These are phyloP conservation scores for Microbotryum saponariae DNA, from an alignment of 1,284 basidiomycete species.

Conservation along the genomic window DNA sequence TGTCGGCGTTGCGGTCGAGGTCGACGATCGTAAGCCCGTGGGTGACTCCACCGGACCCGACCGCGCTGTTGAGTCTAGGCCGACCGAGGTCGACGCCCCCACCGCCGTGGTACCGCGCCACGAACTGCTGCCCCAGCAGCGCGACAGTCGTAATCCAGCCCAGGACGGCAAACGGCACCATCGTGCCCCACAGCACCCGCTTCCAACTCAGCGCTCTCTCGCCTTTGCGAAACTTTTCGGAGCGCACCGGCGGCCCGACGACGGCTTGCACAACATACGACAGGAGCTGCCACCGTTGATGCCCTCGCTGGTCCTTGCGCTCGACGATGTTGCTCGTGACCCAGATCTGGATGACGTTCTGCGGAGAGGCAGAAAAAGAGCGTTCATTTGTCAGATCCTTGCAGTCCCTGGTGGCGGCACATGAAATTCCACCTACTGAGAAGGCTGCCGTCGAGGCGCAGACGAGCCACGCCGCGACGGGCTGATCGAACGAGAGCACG, in stretches of 20 bases:
- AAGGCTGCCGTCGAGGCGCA: slow-evolving; percentile 35
- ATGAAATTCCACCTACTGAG: slow-evolving; percentile 9
- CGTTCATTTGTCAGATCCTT: background rate
- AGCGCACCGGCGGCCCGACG: slow-evolving; percentile 26
- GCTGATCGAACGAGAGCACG: slow-evolving; percentile 30
- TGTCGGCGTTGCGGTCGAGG: slow-evolving; percentile 2
- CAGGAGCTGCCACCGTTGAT: slow-evolving; percentile 17
- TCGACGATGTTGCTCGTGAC: slow-evolving; percentile 33
- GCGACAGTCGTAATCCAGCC: slow-evolving; percentile 24
- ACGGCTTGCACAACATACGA: slow-evolving; percentile 20
- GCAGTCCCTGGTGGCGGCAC: background rate
- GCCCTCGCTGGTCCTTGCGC: slow-evolving; percentile 23
- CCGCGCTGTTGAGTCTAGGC: background rate
- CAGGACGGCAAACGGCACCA: slow-evolving; percentile 24
- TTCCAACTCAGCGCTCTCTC: slow-evolving; percentile 29
- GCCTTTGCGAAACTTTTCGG: slow-evolving; percentile 30
- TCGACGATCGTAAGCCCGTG: background rate
- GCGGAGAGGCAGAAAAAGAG: background rate
- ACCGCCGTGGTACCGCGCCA: slow-evolving; percentile 24
- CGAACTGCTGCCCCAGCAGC: slow-evolving; percentile 28
- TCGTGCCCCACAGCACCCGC: slow-evolving; percentile 29
- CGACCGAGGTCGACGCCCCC: slow-evolving; percentile 19
- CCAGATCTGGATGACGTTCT: slow-evolving; percentile 33
- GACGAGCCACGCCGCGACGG: slow-evolving; percentile 29
- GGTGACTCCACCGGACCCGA: background rate